Percentiles rank a stretch among this genome's conserved stretches.
phyloP scores from a whole-genome alignment of 805 yeast species.

The Zygoascus flipseniorum region DNA sequence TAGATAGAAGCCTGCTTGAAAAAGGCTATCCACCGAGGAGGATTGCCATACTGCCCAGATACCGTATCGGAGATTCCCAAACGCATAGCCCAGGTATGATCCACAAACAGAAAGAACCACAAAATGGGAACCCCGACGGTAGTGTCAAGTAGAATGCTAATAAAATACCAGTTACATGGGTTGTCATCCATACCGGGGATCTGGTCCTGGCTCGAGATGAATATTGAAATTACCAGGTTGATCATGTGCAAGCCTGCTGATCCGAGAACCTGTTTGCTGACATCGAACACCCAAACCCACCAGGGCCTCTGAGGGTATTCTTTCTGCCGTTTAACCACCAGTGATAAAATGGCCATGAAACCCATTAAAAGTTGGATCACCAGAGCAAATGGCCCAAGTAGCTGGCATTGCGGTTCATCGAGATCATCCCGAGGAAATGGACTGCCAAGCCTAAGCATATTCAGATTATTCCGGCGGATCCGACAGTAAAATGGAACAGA shows the following conservation, averaged over 20 bases:
- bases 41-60: slow-evolving; percentile 59
- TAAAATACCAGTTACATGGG: slow-evolving; percentile 93
- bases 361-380: slow-evolving; percentile 73
- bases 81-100: slow-evolving; percentile 38
- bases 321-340: slow-evolving; percentile 64
- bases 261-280: slow-evolving; percentile 81
- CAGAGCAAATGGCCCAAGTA: slow-evolving; percentile 81
- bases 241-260: slow-evolving; percentile 76
- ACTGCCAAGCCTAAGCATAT: not conserved
- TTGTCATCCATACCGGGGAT: slow-evolving; percentile 38
- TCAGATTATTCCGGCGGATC: not conserved
- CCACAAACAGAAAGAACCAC: slow-evolving; percentile 44
- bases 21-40: slow-evolving; percentile 56
- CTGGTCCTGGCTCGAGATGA: slow-evolving; percentile 28
- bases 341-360: slow-evolving; percentile 59
- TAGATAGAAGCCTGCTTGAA: slow-evolving; percentile 66
- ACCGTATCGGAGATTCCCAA: slow-evolving; percentile 34
- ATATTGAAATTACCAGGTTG: slow-evolving; percentile 62
- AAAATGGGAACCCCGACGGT: slow-evolving; percentile 86
- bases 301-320: slow-evolving; percentile 85
- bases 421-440: not conserved
- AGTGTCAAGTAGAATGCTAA: slow-evolving; percentile 82
- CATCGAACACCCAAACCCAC: slow-evolving; percentile 85
- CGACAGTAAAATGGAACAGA: not conserved
- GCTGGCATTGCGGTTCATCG: slow-evolving; percentile 38